These are phyloP conservation scores for Parachaetomium inaequale DNA, from an alignment of 495 filamentous ascomycete genomes.

Conservation along the genomic window DNA sequence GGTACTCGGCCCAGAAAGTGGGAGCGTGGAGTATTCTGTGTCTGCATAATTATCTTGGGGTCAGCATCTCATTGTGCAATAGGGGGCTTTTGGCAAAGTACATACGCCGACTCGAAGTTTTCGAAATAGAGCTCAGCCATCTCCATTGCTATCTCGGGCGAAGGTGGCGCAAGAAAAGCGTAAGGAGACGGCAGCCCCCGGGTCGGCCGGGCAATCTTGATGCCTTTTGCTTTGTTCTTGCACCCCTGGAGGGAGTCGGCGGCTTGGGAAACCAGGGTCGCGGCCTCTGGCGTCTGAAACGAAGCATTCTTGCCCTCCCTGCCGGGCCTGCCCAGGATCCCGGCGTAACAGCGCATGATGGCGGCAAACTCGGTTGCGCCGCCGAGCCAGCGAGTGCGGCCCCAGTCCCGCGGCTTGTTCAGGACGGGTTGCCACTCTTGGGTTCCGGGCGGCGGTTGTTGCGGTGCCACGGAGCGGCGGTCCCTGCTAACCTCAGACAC, in stretches of 20 bases:
- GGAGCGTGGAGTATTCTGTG: slow-evolving; percentile 7
- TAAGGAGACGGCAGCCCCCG: not conserved
- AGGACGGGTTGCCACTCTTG: not conserved
- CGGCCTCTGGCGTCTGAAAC: not conserved
- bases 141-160: not conserved
- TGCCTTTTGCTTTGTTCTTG: not conserved
- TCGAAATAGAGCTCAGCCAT: slow-evolving; percentile 2
- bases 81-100: not conserved
- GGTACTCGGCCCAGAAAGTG: slow-evolving; percentile 6
- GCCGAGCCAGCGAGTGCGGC: not conserved
- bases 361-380: not conserved
- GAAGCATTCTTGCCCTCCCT: not conserved
- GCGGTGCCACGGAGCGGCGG: not conserved
- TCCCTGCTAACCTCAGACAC: not conserved
- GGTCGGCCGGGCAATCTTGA: slow-evolving; percentile 2
- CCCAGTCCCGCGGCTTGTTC: slow-evolving; percentile 3
- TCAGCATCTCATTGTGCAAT: not conserved
- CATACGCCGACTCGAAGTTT: slow-evolving; percentile 1
- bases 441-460: not conserved
- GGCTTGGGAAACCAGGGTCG: not conserved
- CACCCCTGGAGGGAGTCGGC: not conserved
- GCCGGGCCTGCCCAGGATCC: not conserved
- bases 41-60: not conserved
- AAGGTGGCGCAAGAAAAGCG: not conserved
- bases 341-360: not conserved